phyloP scores from a whole-genome alignment of 371 early-diverging fungal genomes.

The Coemansia sp. region DNA sequence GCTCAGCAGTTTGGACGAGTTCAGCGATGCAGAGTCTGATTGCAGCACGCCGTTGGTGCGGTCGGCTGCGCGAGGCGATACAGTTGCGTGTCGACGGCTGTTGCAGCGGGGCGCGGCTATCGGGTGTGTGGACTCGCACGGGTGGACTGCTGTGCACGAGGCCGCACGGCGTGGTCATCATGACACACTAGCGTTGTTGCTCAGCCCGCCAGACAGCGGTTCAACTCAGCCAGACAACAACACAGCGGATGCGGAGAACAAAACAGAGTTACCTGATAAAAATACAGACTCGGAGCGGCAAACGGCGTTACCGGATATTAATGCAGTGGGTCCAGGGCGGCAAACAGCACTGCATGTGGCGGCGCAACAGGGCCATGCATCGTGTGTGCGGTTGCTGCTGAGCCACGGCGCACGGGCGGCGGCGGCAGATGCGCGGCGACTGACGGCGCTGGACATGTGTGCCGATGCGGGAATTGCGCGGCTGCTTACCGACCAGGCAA shows the following conservation, averaged over 20 bases:
- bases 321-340: background rate
- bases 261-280: no score
- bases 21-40: slow-evolving; percentile 45
- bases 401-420: slow-evolving; percentile 56
- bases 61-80: slow-evolving; percentile 55
- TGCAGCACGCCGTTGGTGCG: slow-evolving; percentile 49
- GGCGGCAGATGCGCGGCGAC: slow-evolving; percentile 50
- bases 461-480: slow-evolving; percentile 38
- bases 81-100: slow-evolving; percentile 56
- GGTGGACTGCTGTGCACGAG: slow-evolving; percentile 82
- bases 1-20: slow-evolving; percentile 45
- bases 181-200: slow-evolving; percentile 57
- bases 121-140: slow-evolving; percentile 65
- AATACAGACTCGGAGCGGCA: no score
- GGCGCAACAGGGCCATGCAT: slow-evolving; percentile 47
- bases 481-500: slow-evolving; percentile 32
- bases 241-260: no score
- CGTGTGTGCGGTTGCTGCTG: slow-evolving; percentile 55
- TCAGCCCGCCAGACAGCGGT: slow-evolving; percentile 37
- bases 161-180: slow-evolving; percentile 67
- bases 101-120: slow-evolving; percentile 76
- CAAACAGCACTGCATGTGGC: slow-evolving; percentile 62
- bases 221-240: no score
- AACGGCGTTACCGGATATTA: no score
- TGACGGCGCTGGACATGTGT: slow-evolving; percentile 53